These are phyloP conservation scores for Cymbopogon citratus DNA, from an alignment of 176 grass and related monocot genomes.

Conservation along the genomic window DNA sequence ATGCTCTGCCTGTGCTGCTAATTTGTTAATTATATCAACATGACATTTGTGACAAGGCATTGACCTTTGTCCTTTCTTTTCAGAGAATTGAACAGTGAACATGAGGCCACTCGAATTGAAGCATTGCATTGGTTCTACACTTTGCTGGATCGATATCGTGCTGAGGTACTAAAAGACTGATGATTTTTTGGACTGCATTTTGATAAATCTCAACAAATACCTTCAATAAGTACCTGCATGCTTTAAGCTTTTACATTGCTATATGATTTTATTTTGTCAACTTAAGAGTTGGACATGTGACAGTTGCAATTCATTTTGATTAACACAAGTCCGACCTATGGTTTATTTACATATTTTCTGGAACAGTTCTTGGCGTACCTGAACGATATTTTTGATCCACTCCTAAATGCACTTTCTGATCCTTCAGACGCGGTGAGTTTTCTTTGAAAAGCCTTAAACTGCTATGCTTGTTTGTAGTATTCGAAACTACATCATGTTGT, in stretches of 20 bases:
- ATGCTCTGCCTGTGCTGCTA: not conserved
- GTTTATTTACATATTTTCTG: constrained; percentile 30
- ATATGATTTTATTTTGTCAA: constrained; percentile 6
- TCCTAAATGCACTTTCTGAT: constrained; percentile 92
- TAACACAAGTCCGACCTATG: not conserved
- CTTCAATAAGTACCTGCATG: not conserved
- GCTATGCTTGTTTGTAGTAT: not conserved
- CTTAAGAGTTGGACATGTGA: not conserved
- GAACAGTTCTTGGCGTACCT: constrained; percentile 86
- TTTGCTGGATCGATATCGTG: constrained; percentile 58
- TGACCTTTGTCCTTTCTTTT: constrained; percentile 5
- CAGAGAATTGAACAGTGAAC: constrained; percentile 93
- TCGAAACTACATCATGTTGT: not conserved
- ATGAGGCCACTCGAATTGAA: constrained; percentile 90
- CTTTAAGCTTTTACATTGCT: constrained; percentile 9
- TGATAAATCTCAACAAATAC: not conserved
- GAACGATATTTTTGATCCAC: constrained; percentile 74
- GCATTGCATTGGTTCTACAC: constrained; percentile 83
- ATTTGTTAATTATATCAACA: not conserved
- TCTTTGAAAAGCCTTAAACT: constrained; percentile 27
- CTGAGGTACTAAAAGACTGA: constrained; percentile 59
- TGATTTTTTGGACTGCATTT: not conserved
- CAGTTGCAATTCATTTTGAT: constrained; percentile 11
- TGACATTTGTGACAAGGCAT: not conserved
- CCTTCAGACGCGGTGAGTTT: constrained; percentile 76